Percentiles rank a stretch among this genome's conserved stretches.
These are phyloP conservation scores for Chlorella sp. DNA, from an alignment of 139 green algal species.

Conservation along the genomic window DNA sequence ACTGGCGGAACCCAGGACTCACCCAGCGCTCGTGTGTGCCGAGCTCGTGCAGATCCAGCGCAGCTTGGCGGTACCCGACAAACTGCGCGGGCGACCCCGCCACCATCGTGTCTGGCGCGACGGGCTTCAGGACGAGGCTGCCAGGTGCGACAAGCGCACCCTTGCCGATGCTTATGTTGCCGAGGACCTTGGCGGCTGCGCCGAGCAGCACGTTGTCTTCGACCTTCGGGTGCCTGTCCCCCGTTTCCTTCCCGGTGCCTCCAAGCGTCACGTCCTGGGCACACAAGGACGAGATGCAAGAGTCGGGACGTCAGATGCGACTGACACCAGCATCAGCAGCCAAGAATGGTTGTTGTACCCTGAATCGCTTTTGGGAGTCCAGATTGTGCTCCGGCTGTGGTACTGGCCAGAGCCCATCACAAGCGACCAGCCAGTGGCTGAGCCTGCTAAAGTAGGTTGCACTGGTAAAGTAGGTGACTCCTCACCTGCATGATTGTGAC, in stretches of 20 bases:
- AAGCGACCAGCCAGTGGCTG: neutral
- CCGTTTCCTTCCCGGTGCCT: slow-evolving; percentile 89
- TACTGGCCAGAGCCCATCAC: neutral
- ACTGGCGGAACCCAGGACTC: too few relatives aligned
- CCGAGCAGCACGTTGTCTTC: slow-evolving; percentile 86
- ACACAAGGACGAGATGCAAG: neutral
- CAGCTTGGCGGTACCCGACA: too few relatives aligned
- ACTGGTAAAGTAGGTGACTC: neutral
- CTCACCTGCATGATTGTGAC: slow-evolving; percentile 74
- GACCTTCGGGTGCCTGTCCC: slow-evolving; percentile 94
- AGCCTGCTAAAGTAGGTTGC: neutral
- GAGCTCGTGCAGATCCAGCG: too few relatives aligned
- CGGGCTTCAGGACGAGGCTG: slow-evolving; percentile 86
- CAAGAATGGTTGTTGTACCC: neutral
- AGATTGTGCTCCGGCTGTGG: neutral
- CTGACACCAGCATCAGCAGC: neutral
- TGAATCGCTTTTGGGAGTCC: neutral
- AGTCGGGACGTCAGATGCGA: neutral
- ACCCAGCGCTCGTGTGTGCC: too few relatives aligned
- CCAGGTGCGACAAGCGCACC: slow-evolving; percentile 80
- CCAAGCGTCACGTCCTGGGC: slow-evolving; percentile 87
- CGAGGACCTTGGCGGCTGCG: slow-evolving; percentile 65
- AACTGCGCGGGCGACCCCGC: slow-evolving; percentile 78
- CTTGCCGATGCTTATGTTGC: slow-evolving; percentile 90
- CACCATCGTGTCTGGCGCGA: slow-evolving; percentile 73